Percentiles rank a stretch among this genome's conserved stretches.
phyloP scores from a whole-genome alignment of 805 yeast genomes.

The Wickerhamomyces kurtzmanii region DNA sequence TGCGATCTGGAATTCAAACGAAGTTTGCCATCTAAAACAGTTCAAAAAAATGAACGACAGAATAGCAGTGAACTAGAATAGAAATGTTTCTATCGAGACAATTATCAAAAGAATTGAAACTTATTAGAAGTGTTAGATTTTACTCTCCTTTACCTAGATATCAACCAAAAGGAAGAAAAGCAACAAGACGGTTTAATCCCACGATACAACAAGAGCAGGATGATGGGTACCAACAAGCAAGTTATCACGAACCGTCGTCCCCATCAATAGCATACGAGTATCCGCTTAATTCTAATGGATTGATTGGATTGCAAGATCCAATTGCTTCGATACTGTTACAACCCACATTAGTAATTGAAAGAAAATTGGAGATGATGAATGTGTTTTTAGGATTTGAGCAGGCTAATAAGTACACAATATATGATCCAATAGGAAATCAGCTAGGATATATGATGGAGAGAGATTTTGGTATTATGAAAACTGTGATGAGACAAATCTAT shows the following conservation, averaged over 20 bases:
- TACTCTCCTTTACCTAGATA: constrained; percentile 12
- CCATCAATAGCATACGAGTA: constrained; percentile 2
- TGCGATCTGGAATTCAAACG: too few relatives aligned
- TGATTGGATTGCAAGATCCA: constrained; percentile 48
- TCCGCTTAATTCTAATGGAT: constrained; percentile 34
- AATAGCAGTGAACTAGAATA: constrained; percentile 13
- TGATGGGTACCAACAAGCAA: constrained; percentile 2
- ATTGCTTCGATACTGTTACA: constrained; percentile 55
- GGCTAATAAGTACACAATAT: constrained; percentile 67
- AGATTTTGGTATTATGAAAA: constrained; percentile 59
- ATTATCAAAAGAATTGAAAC: not conserved
- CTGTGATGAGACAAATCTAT: constrained; percentile 74
- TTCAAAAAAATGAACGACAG: too few relatives aligned
- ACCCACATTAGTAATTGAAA: constrained; percentile 80
- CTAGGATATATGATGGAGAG: constrained; percentile 79
- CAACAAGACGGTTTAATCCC: not conserved
- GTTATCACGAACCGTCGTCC: not conserved
- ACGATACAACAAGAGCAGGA: constrained; percentile 1
- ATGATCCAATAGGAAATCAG: constrained; percentile 64
- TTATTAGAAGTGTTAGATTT: too few relatives aligned
- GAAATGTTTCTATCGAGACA: constrained; percentile 6
- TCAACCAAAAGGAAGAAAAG: not conserved
- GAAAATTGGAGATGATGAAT: constrained; percentile 85
- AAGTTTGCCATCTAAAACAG: too few relatives aligned
- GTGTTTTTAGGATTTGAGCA: constrained; percentile 86